Percentiles rank a stretch among this genome's conserved stretches.
Evolutionary conservation across 164 flowering plant species (phyloP).

Genomic region (Warburgia ugandensis): DNA sequence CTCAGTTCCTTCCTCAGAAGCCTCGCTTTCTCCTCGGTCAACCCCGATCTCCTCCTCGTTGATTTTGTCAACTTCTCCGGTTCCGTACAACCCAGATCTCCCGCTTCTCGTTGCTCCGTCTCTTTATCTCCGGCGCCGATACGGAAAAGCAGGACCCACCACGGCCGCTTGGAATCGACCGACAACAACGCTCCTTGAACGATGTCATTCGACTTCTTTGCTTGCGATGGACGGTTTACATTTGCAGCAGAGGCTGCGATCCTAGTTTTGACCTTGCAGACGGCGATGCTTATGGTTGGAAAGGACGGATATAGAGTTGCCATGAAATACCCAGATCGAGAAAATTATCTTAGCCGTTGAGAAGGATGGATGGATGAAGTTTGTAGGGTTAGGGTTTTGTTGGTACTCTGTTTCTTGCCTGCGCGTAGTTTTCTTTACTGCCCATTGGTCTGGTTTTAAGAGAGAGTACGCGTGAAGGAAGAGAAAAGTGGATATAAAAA

Average conservation of each 20-base stretch:
- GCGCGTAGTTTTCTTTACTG: too few species aligned
- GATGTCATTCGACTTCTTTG: not conserved
- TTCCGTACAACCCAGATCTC: too few species aligned
- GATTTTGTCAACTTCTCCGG: slow-evolving; percentile 1
- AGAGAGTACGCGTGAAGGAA: too few species aligned
- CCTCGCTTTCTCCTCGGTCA: slow-evolving; percentile 12
- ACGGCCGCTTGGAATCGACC: slow-evolving; percentile 7
- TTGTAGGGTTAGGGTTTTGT: too few species aligned
- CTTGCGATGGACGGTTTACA: not conserved
- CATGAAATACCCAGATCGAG: too few species aligned
- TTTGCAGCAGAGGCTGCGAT: not conserved
- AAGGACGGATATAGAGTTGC: not conserved
- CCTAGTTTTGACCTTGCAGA: not conserved
- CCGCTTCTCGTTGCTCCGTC: too few species aligned
- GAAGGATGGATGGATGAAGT: too few species aligned
- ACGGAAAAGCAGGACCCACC: slow-evolving; percentile 7
- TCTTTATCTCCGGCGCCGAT: too few species aligned
- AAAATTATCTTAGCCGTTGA: too few species aligned
- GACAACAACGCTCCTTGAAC: slow-evolving; percentile 2
- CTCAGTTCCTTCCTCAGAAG: slow-evolving; percentile 8
- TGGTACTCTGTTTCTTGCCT: too few species aligned
- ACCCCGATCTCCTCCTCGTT: not conserved
- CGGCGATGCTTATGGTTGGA: not conserved
- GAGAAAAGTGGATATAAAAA: too few species aligned
- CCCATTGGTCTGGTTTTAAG: too few species aligned